Evolutionary conservation across 1,139 yeast genomes (phyloP).

Genomic region (Magnusiomyces magnusii): DNA sequence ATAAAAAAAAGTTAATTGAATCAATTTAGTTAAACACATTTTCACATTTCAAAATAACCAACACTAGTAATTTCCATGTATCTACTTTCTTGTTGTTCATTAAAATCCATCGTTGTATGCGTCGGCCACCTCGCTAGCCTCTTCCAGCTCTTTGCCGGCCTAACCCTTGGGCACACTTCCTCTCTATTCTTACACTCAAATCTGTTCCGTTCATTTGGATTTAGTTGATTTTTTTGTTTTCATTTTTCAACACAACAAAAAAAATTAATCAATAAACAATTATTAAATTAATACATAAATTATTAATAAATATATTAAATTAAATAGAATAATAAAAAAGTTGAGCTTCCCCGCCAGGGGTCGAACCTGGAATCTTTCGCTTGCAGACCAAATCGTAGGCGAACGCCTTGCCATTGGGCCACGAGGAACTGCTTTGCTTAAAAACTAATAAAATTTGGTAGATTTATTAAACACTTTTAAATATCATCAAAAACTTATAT

Average conservation of each 20-base stretch:
- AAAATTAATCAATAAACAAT: neutral
- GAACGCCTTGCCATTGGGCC: constrained; percentile 30
- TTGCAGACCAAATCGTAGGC: constrained; percentile 23
- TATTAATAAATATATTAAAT: no score
- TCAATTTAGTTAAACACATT: no score
- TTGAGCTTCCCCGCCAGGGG: constrained; percentile 6
- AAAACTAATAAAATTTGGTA: no score
- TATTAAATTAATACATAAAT: no score
- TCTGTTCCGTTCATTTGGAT: neutral
- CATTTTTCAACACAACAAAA: neutral
- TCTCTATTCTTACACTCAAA: neutral
- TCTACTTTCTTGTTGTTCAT: neutral
- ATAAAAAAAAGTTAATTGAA: neutral
- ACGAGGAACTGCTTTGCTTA: constrained; percentile 23
- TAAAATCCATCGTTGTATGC: neutral
- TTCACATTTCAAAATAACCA: neutral
- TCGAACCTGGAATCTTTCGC: constrained; percentile 28
- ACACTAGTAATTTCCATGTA: neutral
- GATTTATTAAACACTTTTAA: no score
- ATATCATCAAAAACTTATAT: no score
- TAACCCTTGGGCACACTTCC: neutral
- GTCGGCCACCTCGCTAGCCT: no score
- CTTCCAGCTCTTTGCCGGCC: neutral
- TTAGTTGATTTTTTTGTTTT: neutral
- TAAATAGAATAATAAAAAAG: no score